Base-by-base conservation (phyloP, 2,329 filamentous ascomycete genomes). In the Cladosporium sp. region DNA sequence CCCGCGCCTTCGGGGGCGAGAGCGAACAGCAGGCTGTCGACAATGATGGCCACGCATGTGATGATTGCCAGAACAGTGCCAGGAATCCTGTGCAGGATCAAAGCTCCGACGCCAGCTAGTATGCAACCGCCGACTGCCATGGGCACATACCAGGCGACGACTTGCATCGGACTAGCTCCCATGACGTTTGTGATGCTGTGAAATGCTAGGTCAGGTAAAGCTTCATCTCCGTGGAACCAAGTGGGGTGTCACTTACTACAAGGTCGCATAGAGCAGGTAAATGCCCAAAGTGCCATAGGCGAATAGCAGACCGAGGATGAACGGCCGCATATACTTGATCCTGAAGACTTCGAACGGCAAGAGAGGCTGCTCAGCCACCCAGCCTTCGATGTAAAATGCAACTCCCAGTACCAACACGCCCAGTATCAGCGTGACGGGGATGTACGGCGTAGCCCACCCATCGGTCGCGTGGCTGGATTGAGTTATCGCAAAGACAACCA, bases 401-500 rank as follows among this genome's bases (percentile, higher is more conserved):
- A 74, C 73, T 1, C 72, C 73, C 1, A 94, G 75, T 7, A 87
- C 71, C 0, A 89, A 57, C 5, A 80, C 73, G 0, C 89, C 89
- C 1, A 88, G 37, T 3, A 85, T 73, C 47, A 93, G 81, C 0
- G 84, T 83, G 9, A 85, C 75, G 39, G 82, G 82, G 36, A 93
- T 85, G 62, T 91, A 90, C 1, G 87, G 86, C 0, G 86, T 90
- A n/a, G 72, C 76, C 88, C 89, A 93, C 1, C 86, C 83, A 2
- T 84, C 69, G 0, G 85, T 81, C 0, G 87, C 87, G 68, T 90
- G 84, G 0, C 85, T 82, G 7, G 85, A 86, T 48, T 90, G 86
- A 0, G 89, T 91, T 52, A 94, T 81, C 0, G 89, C 87, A 65
- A 86, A 93, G 0, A 91, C 86, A 8, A 90, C 77, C 24, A 94